phyloP scores from a whole-genome alignment of 148 eudicot genomes.

The Persicaria maculosa region DNA sequence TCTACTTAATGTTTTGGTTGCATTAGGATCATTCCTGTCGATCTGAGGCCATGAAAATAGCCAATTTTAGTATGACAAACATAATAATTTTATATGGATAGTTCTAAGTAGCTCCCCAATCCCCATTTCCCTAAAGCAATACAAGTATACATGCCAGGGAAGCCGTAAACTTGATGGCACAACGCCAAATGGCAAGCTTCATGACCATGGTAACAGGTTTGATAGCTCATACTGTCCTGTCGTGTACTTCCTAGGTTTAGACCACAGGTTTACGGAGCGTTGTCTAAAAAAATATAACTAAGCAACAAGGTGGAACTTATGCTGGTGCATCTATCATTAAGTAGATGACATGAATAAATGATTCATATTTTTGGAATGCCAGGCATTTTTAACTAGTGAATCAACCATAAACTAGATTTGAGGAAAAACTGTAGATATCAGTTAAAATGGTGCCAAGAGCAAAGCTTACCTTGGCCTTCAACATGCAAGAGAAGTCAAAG shows the following conservation, averaged over 20 bases:
- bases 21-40: constrained; percentile 67
- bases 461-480: constrained; percentile 59
- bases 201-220: neutral
- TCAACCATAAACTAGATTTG: too few relatives aligned
- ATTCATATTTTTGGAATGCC: neutral
- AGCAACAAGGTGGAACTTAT: neutral
- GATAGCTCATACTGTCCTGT: neutral
- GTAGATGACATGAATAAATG: neutral
- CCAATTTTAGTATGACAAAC: neutral
- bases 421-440: neutral
- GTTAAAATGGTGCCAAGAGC: neutral
- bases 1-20: constrained; percentile 50
- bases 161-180: too few relatives aligned
- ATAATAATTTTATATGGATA: neutral
- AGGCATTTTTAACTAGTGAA: too few relatives aligned
- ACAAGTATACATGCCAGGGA: too few relatives aligned
- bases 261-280: neutral
- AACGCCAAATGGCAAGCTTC: neutral
- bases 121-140: too few relatives aligned
- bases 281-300: neutral
- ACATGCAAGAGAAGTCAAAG: constrained; percentile 68
- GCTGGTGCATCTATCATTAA: neutral
- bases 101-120: too few relatives aligned
- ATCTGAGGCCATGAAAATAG: constrained; percentile 33
- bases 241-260: neutral